Percentiles rank a stretch among this genome's conserved stretches.
Conservation (phyloP, 2,329 filamentous ascomycete genomes). For the Pestalotiopsis sp. region DNA sequence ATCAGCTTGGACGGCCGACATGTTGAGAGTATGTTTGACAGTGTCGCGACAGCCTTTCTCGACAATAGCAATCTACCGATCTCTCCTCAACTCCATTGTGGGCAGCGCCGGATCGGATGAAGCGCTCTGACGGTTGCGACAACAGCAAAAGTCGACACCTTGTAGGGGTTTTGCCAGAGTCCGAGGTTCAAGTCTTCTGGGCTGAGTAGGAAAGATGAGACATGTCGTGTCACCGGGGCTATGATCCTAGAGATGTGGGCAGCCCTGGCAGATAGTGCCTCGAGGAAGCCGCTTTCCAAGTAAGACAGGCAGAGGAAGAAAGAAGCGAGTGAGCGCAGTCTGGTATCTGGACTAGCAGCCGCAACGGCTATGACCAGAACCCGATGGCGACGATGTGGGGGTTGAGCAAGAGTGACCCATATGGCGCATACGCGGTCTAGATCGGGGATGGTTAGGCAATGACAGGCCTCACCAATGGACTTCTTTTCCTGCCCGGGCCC, state of each 20-base stretch:
- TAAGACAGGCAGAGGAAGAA: background rate
- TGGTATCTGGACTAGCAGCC: background rate
- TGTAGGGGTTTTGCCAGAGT: background rate
- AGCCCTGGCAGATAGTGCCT: background rate
- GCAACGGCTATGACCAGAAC: background rate
- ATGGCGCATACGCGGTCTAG: background rate
- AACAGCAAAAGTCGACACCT: background rate
- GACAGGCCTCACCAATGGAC: background rate
- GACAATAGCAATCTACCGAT: background rate
- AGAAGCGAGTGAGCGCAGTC: background rate
- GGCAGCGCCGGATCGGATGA: background rate
- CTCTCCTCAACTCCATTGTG: conserved; percentile 7
- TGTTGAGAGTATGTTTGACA: background rate
- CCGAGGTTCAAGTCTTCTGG: background rate
- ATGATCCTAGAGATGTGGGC: background rate
- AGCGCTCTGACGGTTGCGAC: background rate
- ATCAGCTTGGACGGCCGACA: conserved; percentile 4
- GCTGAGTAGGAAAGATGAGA: background rate
- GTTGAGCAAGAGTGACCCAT: conserved; percentile 2
- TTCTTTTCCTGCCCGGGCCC: background rate
- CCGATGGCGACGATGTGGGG: conserved; percentile 7
- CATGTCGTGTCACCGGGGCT: conserved; percentile 1
- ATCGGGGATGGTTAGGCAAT: background rate
- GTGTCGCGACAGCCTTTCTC: conserved; percentile 7
- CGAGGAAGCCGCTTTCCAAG: background rate